Evolutionary conservation across 345 rosid genomes (phyloP), one percentile per base, ranked within the genome.

Genomic region (Aethionema arabicum): DNA sequence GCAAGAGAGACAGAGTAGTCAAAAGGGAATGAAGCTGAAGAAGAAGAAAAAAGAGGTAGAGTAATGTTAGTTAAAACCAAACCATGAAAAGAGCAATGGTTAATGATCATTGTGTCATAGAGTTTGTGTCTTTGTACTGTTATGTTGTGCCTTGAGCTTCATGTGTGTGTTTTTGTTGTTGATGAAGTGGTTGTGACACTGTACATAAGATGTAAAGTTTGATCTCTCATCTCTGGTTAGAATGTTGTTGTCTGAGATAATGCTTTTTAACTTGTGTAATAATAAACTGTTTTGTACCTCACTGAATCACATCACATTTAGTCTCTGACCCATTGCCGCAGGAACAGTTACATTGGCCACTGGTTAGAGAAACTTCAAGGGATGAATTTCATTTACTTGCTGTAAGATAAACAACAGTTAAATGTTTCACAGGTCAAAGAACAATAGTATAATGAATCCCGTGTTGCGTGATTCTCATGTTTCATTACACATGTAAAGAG

Each of bases 1-100:
- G 8, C 69, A 56, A 16, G 77, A 76, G 72, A 72, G 33, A 47
- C 80, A 50, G 29, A 32, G n/a, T 2, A 65, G 66, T 69, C 80
- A 47, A 36, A 79, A 73, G 73, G 52, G 79, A 16, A 61, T 57
- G 10, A 81, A 59, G 75, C 59, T 38, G 77, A 87, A 76, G 76
- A 78, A 74, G 63, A 84, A 77, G 55, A 50, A 59, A 66, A 66
- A 74, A 52, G 68, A 65, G 4, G 65, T n/a, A 11, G 4, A n/a
- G 46, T 59, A 58, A 54, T 35, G 50, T 36, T 51, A 48, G 63
- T 58, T 33, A 6, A 47, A 32, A 56, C 53, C 59, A 49, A 70
- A 30, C 41, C 32, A 47, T 61, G 39, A 21, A 21, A 21, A 21
- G 27, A 8, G 5, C 57, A 32, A 10, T 48, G 45, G 40, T 67